phyloP scores from a whole-genome alignment of 768 basidiomycete genomes.

The Kwoniella pini region DNA sequence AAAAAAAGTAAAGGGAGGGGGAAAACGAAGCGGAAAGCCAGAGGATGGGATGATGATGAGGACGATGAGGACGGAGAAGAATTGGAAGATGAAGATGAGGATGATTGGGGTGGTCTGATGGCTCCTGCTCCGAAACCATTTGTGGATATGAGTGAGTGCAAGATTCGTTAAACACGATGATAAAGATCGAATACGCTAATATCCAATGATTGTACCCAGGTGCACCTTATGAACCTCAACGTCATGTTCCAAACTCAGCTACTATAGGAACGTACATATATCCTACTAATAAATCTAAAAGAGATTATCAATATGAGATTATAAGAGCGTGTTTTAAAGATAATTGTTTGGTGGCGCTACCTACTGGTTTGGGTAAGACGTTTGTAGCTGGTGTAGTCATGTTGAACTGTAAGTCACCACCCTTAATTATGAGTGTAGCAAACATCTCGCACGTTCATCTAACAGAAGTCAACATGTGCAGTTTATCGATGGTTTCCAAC shows the following conservation, averaged over 20 bases:
- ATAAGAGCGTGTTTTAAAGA: conserved; percentile 80
- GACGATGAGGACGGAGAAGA: conserved; percentile 40
- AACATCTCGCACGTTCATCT: no score
- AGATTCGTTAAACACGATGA: no score
- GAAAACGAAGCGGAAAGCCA: conserved; percentile 36
- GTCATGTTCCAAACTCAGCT: conserved; percentile 42
- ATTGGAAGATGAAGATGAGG: conserved; percentile 59
- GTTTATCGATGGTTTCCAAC: conserved; percentile 55
- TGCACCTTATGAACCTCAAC: conserved; percentile 39
- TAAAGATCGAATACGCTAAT: no score
- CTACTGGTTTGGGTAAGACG: conserved; percentile 96
- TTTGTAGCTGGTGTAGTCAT: conserved; percentile 97
- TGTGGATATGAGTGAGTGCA: conserved; percentile 62
- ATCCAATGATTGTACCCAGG: no score
- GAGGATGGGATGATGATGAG: conserved; percentile 43
- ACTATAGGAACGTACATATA: conserved; percentile 76
- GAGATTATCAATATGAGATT: conserved; percentile 95
- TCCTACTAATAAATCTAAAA: conserved; percentile 80
- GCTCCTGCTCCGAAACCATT: conserved; percentile 84
- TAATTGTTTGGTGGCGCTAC: conserved; percentile 89
- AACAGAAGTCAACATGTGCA: conserved; percentile 11
- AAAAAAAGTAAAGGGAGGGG: conserved; percentile 61
- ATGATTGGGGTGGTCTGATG: conserved; percentile 59
- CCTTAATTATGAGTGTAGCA: no score
- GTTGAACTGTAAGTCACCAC: conserved; percentile 72